Base-by-base conservation (phyloP, 352 stramenopile genomes). In the Globisporangium canariense region DNA sequence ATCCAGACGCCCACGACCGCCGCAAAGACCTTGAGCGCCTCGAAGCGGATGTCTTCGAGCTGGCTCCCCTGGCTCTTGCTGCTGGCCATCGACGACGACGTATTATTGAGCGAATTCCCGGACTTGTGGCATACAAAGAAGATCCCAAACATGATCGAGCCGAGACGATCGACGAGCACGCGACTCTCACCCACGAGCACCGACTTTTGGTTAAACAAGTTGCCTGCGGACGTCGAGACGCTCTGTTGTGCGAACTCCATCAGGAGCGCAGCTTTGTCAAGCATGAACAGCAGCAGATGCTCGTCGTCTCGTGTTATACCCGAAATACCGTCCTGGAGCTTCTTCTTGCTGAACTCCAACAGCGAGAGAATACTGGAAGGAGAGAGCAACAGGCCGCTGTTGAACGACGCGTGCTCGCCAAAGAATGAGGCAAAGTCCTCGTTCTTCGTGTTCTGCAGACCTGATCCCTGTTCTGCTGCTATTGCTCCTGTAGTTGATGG, bases 141-240 rank as follows among this genome's bases (percentile, higher is more conserved):
- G 28, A 75, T 62, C 3, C 36, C 47, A 50, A 75, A 75, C 32
- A 66, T 34, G 34, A 64, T 57, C 16, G 65, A 32, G 9, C 54
- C 68, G 22, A 75, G 65, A 16, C 62, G 68, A n/a, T 75, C 61
- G 11, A 72, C 25, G 7, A 75, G 45, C 25, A 51, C 22, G 28
- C 63, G 65, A 25, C 47, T 62, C 34, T 71, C 60, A 16, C 59
- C 61, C 6, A 58, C 51, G 25, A 72, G 49, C 20, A 67, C 60
- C 0, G 45, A 60, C 49, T 69, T 65, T 32, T 63, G 52, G 40
- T 62, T 60, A 28, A 67, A 57, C 28, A 70, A 20, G n/a, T 50
- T 60, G 34, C 20, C 41, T 11, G 61, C 50, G n/a, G 58, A 58
- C 1, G 49, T 57, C 4, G 49, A 32, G 4, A 51, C 46, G 55